A percentile compares a stretch with the other conserved stretches of the same genome.
Evolutionary conservation across 2,329 filamentous ascomycete genomes (phyloP).

Genomic region (Sarocladium brachiariae): DNA sequence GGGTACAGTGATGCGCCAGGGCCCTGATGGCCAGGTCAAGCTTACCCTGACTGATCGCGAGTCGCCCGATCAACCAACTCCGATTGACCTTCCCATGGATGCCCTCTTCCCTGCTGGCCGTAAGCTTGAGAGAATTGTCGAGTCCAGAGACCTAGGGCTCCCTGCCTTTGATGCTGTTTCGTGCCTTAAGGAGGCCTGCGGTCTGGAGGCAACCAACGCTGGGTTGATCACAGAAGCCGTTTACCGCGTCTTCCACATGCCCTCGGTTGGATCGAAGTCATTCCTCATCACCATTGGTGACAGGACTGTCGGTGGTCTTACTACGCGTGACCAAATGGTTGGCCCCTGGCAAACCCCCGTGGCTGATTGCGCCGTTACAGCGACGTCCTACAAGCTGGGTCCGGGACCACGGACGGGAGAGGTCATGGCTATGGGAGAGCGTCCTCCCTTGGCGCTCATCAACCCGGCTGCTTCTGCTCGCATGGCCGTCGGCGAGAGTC

Average conservation of each 20-base stretch:
- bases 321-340: conserved; percentile 88
- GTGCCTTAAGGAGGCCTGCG: conserved; percentile 60
- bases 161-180: conserved; percentile 62
- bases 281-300: conserved; percentile 97
- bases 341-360: conserved; percentile 95
- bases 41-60: conserved; percentile 79
- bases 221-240: conserved; percentile 59
- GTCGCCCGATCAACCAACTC: conserved; percentile 63
- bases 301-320: conserved; percentile 82
- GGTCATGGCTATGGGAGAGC: conserved; percentile 97
- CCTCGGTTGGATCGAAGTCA: conserved; percentile 90
- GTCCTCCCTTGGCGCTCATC: conserved; percentile 81
- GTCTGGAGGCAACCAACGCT: conserved; percentile 42
- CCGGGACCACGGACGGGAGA: conserved; percentile 72
- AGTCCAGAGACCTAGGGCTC: conserved; percentile 60
- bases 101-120: conserved; percentile 82
- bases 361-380: conserved; percentile 87
- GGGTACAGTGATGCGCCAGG: conserved; percentile 61
- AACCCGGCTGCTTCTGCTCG: conserved; percentile 83
- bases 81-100: conserved; percentile 85
- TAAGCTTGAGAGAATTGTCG: conserved; percentile 70
- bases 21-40: conserved; percentile 57
- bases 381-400: conserved; percentile 64
- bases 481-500: conserved; percentile 91
- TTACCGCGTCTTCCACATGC: conserved; percentile 74